phyloP scores from a whole-genome alignment of 306 rosid species.

The Astragalus membranaceus region DNA sequence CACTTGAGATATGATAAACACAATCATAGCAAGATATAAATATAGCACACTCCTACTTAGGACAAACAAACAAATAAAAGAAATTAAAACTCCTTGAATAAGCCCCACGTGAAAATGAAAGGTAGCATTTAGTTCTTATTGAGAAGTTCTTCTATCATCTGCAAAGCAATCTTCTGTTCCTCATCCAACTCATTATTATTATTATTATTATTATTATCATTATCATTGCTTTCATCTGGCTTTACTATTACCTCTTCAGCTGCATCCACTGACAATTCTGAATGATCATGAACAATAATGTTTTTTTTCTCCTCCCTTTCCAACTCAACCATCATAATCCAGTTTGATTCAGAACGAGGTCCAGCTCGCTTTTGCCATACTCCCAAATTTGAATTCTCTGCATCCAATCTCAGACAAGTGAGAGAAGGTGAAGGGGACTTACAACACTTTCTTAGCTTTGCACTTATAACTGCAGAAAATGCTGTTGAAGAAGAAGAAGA shows the following conservation, averaged over 20 bases:
- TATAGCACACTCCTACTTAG: slow-evolving; percentile 19
- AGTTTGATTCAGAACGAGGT: slow-evolving; percentile 50
- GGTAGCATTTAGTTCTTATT: slow-evolving; percentile 21
- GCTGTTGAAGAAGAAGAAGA: slow-evolving; percentile 17
- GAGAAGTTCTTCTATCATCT: slow-evolving; percentile 88
- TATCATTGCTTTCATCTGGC: slow-evolving; percentile 17
- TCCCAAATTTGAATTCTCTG: slow-evolving; percentile 64
- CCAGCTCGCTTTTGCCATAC: slow-evolving; percentile 84
- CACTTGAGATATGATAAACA: neutral
- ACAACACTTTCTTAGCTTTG: slow-evolving; percentile 65
- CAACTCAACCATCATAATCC: slow-evolving; percentile 83
- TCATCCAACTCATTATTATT: slow-evolving; percentile 31
- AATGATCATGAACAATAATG: neutral
- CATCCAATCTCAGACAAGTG: slow-evolving; percentile 77
- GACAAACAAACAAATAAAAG: slow-evolving; percentile 18
- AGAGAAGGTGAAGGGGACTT: slow-evolving; percentile 71
- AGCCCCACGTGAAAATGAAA: slow-evolving; percentile 21
- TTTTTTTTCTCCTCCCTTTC: slow-evolving; percentile 21
- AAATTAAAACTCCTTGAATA: neutral
- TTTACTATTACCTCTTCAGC: slow-evolving; percentile 3
- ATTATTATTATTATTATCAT: neutral
- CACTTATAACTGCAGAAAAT: slow-evolving; percentile 45
- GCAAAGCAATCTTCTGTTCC: slow-evolving; percentile 57
- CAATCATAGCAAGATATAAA: neutral
- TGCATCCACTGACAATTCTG: neutral